Conservation (phyloP, 352 stramenopile species). For the Thraustochytrium sp. region DNA sequence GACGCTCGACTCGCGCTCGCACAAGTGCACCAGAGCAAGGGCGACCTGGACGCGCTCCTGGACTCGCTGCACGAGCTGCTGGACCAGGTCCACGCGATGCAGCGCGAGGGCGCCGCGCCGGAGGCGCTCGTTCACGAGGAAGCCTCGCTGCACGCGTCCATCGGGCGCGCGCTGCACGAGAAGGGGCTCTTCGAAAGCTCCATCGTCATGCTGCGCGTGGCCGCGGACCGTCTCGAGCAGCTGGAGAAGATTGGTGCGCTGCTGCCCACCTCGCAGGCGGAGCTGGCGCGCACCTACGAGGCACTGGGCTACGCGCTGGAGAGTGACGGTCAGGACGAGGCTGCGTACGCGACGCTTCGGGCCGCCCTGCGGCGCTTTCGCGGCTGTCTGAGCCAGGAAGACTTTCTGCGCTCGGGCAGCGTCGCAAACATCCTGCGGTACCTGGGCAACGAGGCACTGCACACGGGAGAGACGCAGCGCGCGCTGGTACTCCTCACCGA, state of each 20-base stretch:
- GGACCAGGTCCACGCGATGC: not conserved
- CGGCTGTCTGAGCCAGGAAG: not conserved
- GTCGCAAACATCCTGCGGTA: not conserved
- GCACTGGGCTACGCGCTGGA: not conserved
- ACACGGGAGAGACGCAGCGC: not conserved
- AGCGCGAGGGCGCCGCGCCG: not conserved
- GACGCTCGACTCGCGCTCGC: not conserved
- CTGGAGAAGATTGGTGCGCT: not conserved
- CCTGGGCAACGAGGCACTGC: not conserved
- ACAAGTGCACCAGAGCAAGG: not conserved
- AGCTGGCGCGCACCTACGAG: not conserved
- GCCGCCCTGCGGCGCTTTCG: not conserved
- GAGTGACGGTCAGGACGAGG: not conserved
- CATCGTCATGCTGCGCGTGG: not conserved
- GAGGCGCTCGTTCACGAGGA: not conserved
- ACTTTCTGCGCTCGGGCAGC: not conserved
- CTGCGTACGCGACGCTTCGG: not conserved
- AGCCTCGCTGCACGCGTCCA: not conserved
- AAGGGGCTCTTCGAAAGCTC: not conserved
- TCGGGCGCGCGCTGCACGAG: not conserved
- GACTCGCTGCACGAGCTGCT: not conserved
- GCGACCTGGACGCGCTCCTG: not conserved
- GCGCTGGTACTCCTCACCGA: not conserved
- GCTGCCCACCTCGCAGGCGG: not conserved
- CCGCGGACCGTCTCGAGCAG: not conserved